Conservation (phyloP, 2,329 filamentous ascomycete genomes). For the Colletotrichum falcatum region DNA sequence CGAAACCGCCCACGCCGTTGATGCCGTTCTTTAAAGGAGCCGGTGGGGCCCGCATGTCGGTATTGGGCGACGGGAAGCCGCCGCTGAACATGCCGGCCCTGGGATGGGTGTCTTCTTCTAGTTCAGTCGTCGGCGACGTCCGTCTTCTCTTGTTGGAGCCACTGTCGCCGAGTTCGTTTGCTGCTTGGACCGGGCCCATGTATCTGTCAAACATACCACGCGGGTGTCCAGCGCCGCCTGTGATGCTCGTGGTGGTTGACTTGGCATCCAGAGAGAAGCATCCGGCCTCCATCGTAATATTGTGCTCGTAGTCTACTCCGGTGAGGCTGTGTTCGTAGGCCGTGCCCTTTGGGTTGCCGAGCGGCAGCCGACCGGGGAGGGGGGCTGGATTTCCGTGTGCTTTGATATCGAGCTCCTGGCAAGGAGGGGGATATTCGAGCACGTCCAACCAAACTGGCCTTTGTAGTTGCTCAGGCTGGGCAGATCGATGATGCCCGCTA, state of each 20-base stretch:
- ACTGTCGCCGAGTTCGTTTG: neutral
- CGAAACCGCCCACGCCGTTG: slow-evolving; percentile 18
- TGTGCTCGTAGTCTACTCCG: slow-evolving; percentile 13
- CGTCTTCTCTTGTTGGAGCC: slow-evolving; percentile 43
- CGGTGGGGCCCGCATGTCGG: neutral
- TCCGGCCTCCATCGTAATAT: neutral
- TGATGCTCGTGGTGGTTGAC: neutral
- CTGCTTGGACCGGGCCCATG: neutral
- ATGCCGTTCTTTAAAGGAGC: neutral
- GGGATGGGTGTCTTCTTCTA: neutral
- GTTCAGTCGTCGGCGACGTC: slow-evolving; percentile 24
- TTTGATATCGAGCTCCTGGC: slow-evolving; percentile 58
- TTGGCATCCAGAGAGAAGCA: slow-evolving; percentile 1
- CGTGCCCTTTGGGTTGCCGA: slow-evolving; percentile 45
- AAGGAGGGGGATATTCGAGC: slow-evolving; percentile 61
- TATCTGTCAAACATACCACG: neutral
- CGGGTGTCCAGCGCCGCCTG: neutral
- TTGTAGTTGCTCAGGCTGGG: slow-evolving; percentile 51
- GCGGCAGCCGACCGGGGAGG: slow-evolving; percentile 60
- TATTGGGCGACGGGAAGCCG: neutral
- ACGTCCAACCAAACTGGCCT: slow-evolving; percentile 46
- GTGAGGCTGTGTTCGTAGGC: slow-evolving; percentile 18
- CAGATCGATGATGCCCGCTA: slow-evolving; percentile 53
- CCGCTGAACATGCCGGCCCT: slow-evolving; percentile 7
- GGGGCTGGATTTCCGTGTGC: slow-evolving; percentile 54